Evolutionary conservation across 352 stramenopile species (phyloP).

Genomic region (Phytophthora nicotianae): DNA sequence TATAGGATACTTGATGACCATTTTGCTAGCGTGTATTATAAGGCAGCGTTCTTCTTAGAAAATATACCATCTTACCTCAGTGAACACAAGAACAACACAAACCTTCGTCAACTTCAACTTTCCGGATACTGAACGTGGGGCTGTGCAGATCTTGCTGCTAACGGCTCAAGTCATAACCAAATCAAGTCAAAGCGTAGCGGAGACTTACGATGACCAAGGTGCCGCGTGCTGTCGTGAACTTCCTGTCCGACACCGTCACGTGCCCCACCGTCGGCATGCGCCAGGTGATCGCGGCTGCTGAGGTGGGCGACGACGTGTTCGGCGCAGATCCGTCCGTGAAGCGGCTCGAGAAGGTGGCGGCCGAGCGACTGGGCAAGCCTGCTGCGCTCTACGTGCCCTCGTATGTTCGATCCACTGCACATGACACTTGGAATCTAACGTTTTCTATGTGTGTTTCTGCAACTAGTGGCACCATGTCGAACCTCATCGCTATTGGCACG

Average conservation of each 20-base stretch:
- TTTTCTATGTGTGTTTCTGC: constrained; percentile 1
- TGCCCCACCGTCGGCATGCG: constrained; percentile 92
- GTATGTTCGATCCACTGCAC: constrained; percentile 35
- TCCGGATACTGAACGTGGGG: neutral
- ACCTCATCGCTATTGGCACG: constrained; percentile 94
- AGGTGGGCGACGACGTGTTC: constrained; percentile 81
- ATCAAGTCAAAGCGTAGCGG: neutral
- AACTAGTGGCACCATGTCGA: constrained; percentile 95
- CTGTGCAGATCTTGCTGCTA: neutral
- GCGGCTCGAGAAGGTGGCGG: constrained; percentile 91
- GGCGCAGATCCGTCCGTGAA: constrained; percentile 94
- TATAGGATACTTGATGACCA: constrained; percentile 63
- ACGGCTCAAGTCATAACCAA: neutral
- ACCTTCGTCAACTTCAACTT: too few species aligned
- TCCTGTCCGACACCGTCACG: constrained; percentile 98
- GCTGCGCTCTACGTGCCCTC: constrained; percentile 96
- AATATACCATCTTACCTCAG: constrained; percentile 53
- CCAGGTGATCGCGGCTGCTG: constrained; percentile 81
- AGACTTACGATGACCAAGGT: constrained; percentile 22
- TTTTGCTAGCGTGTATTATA: constrained; percentile 81
- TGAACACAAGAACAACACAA: constrained; percentile 7
- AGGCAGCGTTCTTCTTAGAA: constrained; percentile 77
- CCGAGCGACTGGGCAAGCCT: constrained; percentile 94
- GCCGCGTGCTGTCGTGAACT: constrained; percentile 75
- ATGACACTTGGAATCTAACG: neutral